Percentiles rank a stretch among this genome's conserved stretches.
Evolutionary conservation across 768 basidiomycete species (phyloP).

Genomic region (Suillus sp.): DNA sequence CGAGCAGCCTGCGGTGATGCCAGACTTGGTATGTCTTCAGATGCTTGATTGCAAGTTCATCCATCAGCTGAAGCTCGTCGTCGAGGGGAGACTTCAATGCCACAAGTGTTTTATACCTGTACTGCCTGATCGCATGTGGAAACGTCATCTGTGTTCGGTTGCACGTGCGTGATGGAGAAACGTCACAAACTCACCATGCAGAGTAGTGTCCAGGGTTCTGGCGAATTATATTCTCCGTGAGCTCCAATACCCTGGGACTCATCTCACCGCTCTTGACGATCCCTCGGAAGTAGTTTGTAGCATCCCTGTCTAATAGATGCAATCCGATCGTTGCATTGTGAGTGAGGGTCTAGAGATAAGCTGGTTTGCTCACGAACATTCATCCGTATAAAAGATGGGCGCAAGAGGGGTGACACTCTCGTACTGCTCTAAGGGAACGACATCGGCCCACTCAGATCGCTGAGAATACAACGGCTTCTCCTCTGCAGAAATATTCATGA

Average conservation of each 20-base stretch:
- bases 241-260: slow-evolving; percentile 76
- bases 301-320: slow-evolving; percentile 74
- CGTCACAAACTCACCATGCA: slow-evolving; percentile 69
- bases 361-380: slow-evolving; percentile 62
- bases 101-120: slow-evolving; percentile 86
- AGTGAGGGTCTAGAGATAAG: slow-evolving; percentile 10
- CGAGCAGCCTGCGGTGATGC: slow-evolving; percentile 85
- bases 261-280: slow-evolving; percentile 78
- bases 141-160: slow-evolving; percentile 3
- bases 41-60: slow-evolving; percentile 78
- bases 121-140: slow-evolving; percentile 66
- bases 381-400: slow-evolving; percentile 86
- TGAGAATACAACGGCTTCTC: slow-evolving; percentile 50
- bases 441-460: slow-evolving; percentile 77
- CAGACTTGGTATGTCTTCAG: slow-evolving; percentile 99
- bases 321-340: slow-evolving; percentile 12
- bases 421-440: slow-evolving; percentile 78
- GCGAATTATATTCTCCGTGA: slow-evolving; percentile 88
- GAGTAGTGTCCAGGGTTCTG: slow-evolving; percentile 97
- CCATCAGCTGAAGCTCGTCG: slow-evolving; percentile 83
- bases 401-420: slow-evolving; percentile 80
- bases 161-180: slow-evolving; percentile 7
- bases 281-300: slow-evolving; percentile 89
- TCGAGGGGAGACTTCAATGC: slow-evolving; percentile 66
- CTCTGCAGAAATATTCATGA: slow-evolving; percentile 6